A percentile compares a stretch with the other conserved stretches of the same genome.
These are phyloP conservation scores for Lactifluus echinatus DNA, from an alignment of 768 basidiomycete species.

Conservation along the genomic window DNA sequence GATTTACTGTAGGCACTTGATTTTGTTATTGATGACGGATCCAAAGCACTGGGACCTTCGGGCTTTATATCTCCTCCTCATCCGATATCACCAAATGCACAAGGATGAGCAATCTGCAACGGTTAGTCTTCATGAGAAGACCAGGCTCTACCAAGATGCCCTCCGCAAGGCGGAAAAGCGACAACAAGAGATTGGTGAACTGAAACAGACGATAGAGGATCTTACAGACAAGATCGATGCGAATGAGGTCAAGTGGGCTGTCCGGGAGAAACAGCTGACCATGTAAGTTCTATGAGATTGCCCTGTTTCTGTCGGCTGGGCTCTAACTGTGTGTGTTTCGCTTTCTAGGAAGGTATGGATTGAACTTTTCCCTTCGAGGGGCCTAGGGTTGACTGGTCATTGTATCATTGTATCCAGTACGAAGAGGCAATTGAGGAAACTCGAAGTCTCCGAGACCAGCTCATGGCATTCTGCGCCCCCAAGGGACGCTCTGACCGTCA, in stretches of 20 bases:
- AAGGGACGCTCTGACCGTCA: slow-evolving; percentile 13
- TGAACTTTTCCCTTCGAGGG: not conserved
- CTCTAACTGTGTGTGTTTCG: not conserved
- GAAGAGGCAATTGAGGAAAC: slow-evolving; percentile 18
- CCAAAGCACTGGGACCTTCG: slow-evolving; percentile 21
- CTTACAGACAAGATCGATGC: slow-evolving; percentile 14
- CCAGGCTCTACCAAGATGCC: slow-evolving; percentile 17
- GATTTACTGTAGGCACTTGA: not conserved
- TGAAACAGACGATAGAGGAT: slow-evolving; percentile 10
- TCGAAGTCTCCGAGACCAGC: slow-evolving; percentile 14
- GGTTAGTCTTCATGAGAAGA: slow-evolving; percentile 13
- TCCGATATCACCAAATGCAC: slow-evolving; percentile 20
- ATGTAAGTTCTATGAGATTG: not conserved
- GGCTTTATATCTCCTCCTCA: slow-evolving; percentile 18
- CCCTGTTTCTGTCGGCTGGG: not conserved
- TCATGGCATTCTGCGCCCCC: slow-evolving; percentile 7
- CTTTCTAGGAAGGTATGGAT: slow-evolving; percentile 16
- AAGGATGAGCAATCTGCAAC: slow-evolving; percentile 20
- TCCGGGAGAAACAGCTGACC: slow-evolving; percentile 11
- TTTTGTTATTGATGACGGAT: not conserved
- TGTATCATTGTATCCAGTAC: slow-evolving; percentile 10
- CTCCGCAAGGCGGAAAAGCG: slow-evolving; percentile 8
- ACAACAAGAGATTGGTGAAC: slow-evolving; percentile 3
- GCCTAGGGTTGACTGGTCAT: not conserved
- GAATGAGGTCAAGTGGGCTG: slow-evolving; percentile 11